Conservation (phyloP, 2,329 filamentous ascomycete genomes). For the Daldinia sp. region DNA sequence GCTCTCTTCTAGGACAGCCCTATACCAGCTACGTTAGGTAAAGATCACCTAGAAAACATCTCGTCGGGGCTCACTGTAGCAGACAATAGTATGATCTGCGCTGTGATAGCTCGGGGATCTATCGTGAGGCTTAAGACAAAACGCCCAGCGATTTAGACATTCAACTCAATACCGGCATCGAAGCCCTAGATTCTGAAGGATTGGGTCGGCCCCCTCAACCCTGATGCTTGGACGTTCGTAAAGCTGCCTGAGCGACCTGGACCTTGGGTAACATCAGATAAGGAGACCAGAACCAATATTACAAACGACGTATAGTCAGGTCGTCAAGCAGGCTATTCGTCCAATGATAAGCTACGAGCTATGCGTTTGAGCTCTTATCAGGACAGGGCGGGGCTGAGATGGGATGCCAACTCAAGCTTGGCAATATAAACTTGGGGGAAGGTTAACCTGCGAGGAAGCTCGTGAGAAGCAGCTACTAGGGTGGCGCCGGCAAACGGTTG, state of each 20-base stretch:
- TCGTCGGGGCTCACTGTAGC: not conserved
- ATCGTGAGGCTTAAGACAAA: constrained; percentile 2
- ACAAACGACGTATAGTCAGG: constrained; percentile 14
- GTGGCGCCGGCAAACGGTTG: constrained; percentile 21
- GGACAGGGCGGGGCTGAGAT: constrained; percentile 20
- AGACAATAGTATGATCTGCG: not conserved
- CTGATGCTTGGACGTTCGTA: constrained; percentile 9
- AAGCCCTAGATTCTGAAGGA: constrained; percentile 4
- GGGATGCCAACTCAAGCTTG: constrained; percentile 31
- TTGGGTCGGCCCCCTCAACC: constrained; percentile 2
- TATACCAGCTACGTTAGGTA: constrained; percentile 16
- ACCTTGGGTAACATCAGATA: constrained; percentile 23
- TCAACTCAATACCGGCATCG: not conserved
- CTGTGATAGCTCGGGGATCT: not conserved
- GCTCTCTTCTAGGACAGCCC: constrained; percentile 11
- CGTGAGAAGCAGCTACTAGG: constrained; percentile 9
- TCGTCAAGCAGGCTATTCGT: constrained; percentile 4
- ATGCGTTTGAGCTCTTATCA: constrained; percentile 27
- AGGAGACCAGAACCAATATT: constrained; percentile 15
- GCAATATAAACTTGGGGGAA: constrained; percentile 22
- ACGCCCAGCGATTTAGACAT: not conserved
- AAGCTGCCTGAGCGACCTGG: constrained; percentile 5
- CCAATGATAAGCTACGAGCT: constrained; percentile 7
- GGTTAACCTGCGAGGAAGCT: constrained; percentile 15
- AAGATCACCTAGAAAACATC: constrained; percentile 14